A percentile compares a stretch with the other conserved stretches of the same genome.
These are phyloP conservation scores for Amylocarpus encephaloides DNA, from an alignment of 2,329 filamentous ascomycete species.

Conservation along the genomic window DNA sequence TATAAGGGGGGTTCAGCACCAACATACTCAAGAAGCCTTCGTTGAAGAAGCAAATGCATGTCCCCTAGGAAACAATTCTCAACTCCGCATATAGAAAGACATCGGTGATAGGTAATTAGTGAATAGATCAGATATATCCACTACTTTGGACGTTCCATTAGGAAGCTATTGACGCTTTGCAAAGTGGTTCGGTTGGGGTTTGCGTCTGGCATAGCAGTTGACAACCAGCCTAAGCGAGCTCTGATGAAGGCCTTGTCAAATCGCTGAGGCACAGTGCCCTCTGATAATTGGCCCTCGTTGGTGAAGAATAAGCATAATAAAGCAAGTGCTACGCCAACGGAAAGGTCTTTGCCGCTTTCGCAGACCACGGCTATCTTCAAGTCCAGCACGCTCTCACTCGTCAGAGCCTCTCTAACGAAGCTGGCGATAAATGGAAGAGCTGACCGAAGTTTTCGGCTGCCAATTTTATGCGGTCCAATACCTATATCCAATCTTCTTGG, in stretches of 20 bases:
- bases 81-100: too few relatives aligned
- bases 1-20: too few relatives aligned
- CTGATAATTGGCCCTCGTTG: constrained; percentile 46
- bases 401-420: constrained; percentile 22
- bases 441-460: constrained; percentile 73
- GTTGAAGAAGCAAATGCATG: too few relatives aligned
- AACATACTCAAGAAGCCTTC: too few relatives aligned
- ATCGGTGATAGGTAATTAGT: too few relatives aligned
- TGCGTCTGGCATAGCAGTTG: constrained; percentile 68
- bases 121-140: too few relatives aligned
- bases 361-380: constrained; percentile 56
- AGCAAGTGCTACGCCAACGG: constrained; percentile 70
- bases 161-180: constrained; percentile 84
- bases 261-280: constrained; percentile 2
- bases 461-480: constrained; percentile 66
- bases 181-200: constrained; percentile 81
- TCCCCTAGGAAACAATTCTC: too few relatives aligned
- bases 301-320: constrained; percentile 69
- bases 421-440: constrained; percentile 47
- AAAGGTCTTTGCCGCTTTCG: constrained; percentile 71
- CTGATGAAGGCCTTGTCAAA: constrained; percentile 74
- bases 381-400: not conserved
- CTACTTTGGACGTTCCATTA: constrained; percentile 50
- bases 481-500: constrained; percentile 46
- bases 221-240: constrained; percentile 72